Conservation (phyloP, 495 filamentous ascomycete species). For the Cercophora samala region DNA sequence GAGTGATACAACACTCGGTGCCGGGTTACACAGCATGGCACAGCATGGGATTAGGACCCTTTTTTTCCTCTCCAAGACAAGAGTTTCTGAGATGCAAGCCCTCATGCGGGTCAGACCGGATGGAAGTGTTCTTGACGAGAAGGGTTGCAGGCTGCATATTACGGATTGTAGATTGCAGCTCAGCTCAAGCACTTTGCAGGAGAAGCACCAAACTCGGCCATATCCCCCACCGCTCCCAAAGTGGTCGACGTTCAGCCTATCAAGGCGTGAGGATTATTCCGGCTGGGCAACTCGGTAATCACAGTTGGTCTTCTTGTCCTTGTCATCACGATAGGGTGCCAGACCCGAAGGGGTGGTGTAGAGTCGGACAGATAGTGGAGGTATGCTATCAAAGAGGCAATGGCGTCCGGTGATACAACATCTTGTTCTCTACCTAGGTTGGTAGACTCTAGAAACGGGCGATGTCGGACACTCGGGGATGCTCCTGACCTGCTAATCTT, state of each 20-base stretch:
- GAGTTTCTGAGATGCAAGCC: not conserved
- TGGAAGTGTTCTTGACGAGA: not conserved
- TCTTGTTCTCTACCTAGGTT: not conserved
- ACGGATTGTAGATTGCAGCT: slow-evolving; percentile 7
- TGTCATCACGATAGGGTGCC: not conserved
- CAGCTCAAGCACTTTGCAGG: not conserved
- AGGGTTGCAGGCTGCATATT: not conserved
- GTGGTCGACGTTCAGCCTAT: slow-evolving; percentile 3
- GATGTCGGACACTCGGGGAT: slow-evolving; percentile 5
- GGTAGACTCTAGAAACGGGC: not conserved
- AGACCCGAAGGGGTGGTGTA: not conserved
- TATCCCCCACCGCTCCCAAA: not conserved
- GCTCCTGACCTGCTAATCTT: not conserved
- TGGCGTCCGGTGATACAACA: not conserved
- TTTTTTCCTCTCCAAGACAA: not conserved
- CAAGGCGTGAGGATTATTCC: slow-evolving; percentile 1
- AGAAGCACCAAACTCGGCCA: slow-evolving; percentile 2
- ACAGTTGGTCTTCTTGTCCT: not conserved
- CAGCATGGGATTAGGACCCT: not conserved
- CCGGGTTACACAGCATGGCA: not conserved
- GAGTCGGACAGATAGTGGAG: not conserved
- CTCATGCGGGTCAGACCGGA: slow-evolving; percentile 10
- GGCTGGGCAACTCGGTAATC: not conserved
- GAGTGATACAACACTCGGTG: not conserved
- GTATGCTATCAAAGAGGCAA: not conserved